Conservation (phyloP, 139 green algal species). For the Coccomyxa sp. region DNA sequence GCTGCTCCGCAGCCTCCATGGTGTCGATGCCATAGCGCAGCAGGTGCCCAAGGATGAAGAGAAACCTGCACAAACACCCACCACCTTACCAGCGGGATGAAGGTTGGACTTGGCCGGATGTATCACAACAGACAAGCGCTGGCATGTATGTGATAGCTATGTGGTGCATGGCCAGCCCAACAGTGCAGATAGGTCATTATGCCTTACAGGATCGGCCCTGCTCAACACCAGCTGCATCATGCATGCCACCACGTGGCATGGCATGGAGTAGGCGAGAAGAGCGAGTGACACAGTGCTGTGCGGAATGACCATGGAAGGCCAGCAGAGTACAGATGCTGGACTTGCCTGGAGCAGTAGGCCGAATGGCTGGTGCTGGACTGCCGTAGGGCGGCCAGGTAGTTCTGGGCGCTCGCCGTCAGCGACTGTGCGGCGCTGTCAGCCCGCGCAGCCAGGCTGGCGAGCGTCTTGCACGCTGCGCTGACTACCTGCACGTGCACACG, state of each 20-base stretch:
- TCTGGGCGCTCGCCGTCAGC: constrained; percentile 23
- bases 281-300: no score
- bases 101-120: no score
- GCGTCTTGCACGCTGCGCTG: constrained; percentile 30
- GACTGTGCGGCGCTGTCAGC: constrained; percentile 12
- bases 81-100: no score
- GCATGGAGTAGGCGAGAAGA: no score
- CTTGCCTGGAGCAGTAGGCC: background rate
- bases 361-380: background rate
- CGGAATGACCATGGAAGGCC: no score
- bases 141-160: no score
- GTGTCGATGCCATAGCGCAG: constrained; percentile 49
- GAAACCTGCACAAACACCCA: constrained; percentile 20
- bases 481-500: constrained; percentile 30
- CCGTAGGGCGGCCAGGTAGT: constrained; percentile 19
- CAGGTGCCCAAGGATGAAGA: constrained; percentile 75
- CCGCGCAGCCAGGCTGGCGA: constrained; percentile 43
- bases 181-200: background rate
- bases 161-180: no score
- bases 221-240: background rate
- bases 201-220: background rate
- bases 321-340: background rate
- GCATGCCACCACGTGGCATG: background rate
- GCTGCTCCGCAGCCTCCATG: constrained; percentile 32
- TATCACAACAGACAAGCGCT: no score